Evolutionary conservation across 2,329 filamentous ascomycete genomes (phyloP).

Genomic region (Neofusicoccum ribis): DNA sequence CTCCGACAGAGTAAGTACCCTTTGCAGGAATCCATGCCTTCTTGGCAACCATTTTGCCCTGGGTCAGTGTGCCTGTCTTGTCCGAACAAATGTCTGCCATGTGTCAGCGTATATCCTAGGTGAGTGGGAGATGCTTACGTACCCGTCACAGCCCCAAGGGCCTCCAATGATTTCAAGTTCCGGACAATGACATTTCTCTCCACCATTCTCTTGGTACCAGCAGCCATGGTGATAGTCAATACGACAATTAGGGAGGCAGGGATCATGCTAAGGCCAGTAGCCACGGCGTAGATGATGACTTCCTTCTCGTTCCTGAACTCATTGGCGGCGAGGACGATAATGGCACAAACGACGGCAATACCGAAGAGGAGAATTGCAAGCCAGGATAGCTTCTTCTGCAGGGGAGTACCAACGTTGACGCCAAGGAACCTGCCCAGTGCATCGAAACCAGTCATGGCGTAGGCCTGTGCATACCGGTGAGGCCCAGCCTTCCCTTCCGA

Average conservation of each 20-base stretch:
- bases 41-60: constrained; percentile 42
- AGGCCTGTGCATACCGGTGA: constrained; percentile 50
- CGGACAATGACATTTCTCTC: constrained; percentile 42
- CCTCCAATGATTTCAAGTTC: constrained; percentile 41
- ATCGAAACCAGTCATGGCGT: constrained; percentile 49
- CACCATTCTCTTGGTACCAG: constrained; percentile 45
- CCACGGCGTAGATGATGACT: constrained; percentile 67
- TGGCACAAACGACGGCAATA: constrained; percentile 21
- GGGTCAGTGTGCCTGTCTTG: constrained; percentile 42
- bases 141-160: constrained; percentile 33
- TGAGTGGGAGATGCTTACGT: constrained; percentile 21
- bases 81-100: constrained; percentile 49
- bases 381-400: constrained; percentile 40
- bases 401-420: constrained; percentile 39
- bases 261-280: constrained; percentile 63
- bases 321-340: constrained; percentile 23
- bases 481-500: constrained; percentile 35
- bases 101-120: constrained; percentile 55
- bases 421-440: constrained; percentile 40
- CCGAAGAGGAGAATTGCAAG: constrained; percentile 25
- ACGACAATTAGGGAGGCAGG: constrained; percentile 52
- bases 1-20: constrained; percentile 60
- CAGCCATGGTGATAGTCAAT: constrained; percentile 64
- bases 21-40: constrained; percentile 60
- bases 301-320: constrained; percentile 54